A percentile compares a stretch with the other conserved stretches of the same genome.
These are phyloP conservation scores for Talaromyces trachyspermus DNA, from an alignment of 495 filamentous ascomycete genomes.

Conservation along the genomic window DNA sequence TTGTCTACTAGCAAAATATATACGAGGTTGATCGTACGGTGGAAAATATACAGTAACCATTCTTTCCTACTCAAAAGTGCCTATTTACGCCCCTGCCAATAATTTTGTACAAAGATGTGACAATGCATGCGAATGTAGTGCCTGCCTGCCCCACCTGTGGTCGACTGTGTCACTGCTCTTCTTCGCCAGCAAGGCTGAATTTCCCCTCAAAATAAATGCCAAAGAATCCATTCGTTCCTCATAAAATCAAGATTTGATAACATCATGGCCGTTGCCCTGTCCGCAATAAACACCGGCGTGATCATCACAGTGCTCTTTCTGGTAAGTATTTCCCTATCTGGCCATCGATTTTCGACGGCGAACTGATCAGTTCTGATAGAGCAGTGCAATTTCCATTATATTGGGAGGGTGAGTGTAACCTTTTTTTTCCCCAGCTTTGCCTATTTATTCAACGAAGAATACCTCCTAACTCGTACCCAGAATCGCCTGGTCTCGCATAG, in stretches of 20 bases:
- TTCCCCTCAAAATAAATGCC: no score
- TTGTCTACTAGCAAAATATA: no score
- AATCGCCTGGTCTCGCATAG: slow-evolving; percentile 24
- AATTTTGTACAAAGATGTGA: background rate
- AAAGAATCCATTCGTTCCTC: no score
- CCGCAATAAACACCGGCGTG: background rate
- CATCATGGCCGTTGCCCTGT: background rate
- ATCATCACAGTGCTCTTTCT: slow-evolving; percentile 5
- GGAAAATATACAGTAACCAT: background rate
- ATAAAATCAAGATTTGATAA: background rate
- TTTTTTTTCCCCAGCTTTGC: background rate
- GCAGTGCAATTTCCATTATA: background rate
- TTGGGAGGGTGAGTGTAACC: slow-evolving; percentile 4
- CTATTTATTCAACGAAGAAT: background rate
- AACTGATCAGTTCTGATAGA: background rate
- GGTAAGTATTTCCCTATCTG: background rate
- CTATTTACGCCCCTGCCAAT: background rate
- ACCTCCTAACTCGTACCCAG: no score
- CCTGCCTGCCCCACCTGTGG: slow-evolving; percentile 2
- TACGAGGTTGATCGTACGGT: no score
- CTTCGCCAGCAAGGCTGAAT: no score
- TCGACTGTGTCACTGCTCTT: background rate
- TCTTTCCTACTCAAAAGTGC: background rate
- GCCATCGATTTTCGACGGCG: background rate
- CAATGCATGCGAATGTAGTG: background rate